These are phyloP conservation scores for Pseudoscleropodium purum DNA, from an alignment of 225 moss, liverwort and hornwort species.

Conservation along the genomic window DNA sequence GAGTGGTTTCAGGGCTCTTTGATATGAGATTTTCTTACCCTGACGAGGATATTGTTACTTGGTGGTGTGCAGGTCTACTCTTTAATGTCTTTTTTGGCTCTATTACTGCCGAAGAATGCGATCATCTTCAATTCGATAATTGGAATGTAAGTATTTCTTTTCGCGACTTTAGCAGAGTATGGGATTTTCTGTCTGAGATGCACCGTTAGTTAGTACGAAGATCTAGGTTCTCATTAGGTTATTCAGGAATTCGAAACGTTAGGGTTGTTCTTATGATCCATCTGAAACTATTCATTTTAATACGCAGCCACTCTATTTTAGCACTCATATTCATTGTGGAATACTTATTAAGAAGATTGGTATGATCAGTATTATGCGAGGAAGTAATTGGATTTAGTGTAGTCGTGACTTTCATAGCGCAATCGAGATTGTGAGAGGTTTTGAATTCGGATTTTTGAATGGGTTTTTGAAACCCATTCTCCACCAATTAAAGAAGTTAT, in stretches of 20 bases:
- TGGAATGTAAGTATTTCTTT: conserved; percentile 36
- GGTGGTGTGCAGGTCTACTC: conserved; percentile 47
- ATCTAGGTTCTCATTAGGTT: background rate
- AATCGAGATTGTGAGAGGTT: background rate
- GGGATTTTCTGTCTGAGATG: background rate
- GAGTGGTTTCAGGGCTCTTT: background rate
- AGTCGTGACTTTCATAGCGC: background rate
- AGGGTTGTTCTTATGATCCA: background rate
- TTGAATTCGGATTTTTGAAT: background rate
- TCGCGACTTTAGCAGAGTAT: background rate
- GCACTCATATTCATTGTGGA: background rate
- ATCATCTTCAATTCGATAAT: conserved; percentile 56
- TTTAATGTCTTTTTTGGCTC: conserved; percentile 49
- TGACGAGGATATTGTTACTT: background rate
- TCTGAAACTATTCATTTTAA: background rate
- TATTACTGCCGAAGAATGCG: conserved; percentile 39
- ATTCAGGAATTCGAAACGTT: background rate
- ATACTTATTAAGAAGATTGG: background rate
- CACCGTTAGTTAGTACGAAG: background rate
- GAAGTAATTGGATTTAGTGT: background rate
- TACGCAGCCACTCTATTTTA: background rate
- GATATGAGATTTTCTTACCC: background rate
- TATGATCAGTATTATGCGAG: background rate
- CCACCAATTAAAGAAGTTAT: background rate
- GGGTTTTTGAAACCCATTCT: background rate